Percentiles rank a stretch among this genome's conserved stretches.
Conservation (phyloP, 495 filamentous ascomycete species). For the Aspergillus mulundensis region DNA sequence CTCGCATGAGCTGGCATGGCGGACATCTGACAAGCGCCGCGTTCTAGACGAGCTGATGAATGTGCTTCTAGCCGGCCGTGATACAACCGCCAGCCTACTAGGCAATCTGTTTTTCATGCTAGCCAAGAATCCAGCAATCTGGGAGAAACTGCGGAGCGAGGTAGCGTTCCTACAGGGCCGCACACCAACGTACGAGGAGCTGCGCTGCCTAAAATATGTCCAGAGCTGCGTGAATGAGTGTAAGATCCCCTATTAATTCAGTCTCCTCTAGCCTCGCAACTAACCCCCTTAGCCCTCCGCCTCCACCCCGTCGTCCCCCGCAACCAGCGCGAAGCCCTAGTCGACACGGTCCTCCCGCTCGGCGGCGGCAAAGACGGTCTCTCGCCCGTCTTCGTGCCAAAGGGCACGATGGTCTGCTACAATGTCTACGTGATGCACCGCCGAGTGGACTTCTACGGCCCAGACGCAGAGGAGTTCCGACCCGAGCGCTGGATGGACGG, state of each 20-base stretch:
- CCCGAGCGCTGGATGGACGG: slow-evolving; percentile 62
- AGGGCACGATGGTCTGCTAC: slow-evolving; percentile 48
- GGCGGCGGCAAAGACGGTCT: slow-evolving; percentile 67
- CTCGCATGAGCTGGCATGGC: slow-evolving; percentile 6
- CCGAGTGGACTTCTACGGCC: slow-evolving; percentile 37
- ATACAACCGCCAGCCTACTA: slow-evolving; percentile 59
- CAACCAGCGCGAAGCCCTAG: slow-evolving; percentile 62
- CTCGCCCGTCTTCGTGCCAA: slow-evolving; percentile 58
- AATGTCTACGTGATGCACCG: slow-evolving; percentile 71
- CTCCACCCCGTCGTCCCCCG: slow-evolving; percentile 70
- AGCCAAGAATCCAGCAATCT: slow-evolving; percentile 43
- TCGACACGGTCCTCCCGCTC: slow-evolving; percentile 64
- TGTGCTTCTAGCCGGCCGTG: slow-evolving; percentile 53
- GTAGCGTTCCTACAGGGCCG: slow-evolving; percentile 18
- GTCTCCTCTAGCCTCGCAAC: neutral
- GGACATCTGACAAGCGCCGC: neutral
- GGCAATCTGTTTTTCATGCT: slow-evolving; percentile 53
- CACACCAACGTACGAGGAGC: slow-evolving; percentile 49
- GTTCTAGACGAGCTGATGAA: slow-evolving; percentile 9
- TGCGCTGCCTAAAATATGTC: slow-evolving; percentile 74
- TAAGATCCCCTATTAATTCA: neutral
- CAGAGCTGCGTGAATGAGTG: slow-evolving; percentile 51
- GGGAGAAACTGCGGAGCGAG: slow-evolving; percentile 47
- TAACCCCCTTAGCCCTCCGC: slow-evolving; percentile 37
- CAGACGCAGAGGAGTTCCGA: slow-evolving; percentile 50